Evolutionary conservation across 768 basidiomycete genomes (phyloP), one percentile per base, ranked within the genome.

Genomic region (Suillus brevipes): DNA sequence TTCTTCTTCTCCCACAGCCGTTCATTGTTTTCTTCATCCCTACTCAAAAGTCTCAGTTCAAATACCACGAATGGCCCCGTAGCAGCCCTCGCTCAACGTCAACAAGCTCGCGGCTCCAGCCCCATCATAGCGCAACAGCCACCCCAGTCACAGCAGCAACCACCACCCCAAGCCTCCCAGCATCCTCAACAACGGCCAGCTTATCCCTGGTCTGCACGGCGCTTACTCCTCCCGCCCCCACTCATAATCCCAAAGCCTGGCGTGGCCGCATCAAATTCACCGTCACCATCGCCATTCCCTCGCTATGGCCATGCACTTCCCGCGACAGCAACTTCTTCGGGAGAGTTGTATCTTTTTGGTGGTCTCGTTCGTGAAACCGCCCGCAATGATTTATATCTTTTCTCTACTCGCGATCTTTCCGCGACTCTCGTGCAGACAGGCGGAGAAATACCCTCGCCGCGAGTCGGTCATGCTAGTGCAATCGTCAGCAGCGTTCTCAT

Each of bases 381-480:
- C 40, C 85, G 89, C 60, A 97, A 97, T 77, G 97, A 99, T 79
- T 82, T 99, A 36, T 99, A 97, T 77, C 80, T 92, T n/a, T 89
- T 99, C 73, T 89, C 89, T 45, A 87, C 90, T 4, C 83, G 88
- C 49, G 89, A 94, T 68, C 84, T 94, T 65, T 85, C 90, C 18
- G 90, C 94, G 9, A 88, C 88, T 13, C 83, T 95, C 13, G 80
- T 98, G 38, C 92, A 95, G 74, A 97, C 96, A 0, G 86, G 84
- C 14, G 97, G 97, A 6, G 94, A 96, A 71, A 80, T 92, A 8
- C 97, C 97, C 1, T 87, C 88, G 18, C 88, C 94, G 0, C 83
- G 97, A 67, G 96, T 99, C n/a, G 97, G 97, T 0, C 97, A 99
- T 79, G 94, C 95, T 3, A 91, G 92, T 76, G 97, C 97, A 7